Base-by-base conservation (phyloP, 176 grass and related monocot genomes). In the Juncus inflexus region DNA sequence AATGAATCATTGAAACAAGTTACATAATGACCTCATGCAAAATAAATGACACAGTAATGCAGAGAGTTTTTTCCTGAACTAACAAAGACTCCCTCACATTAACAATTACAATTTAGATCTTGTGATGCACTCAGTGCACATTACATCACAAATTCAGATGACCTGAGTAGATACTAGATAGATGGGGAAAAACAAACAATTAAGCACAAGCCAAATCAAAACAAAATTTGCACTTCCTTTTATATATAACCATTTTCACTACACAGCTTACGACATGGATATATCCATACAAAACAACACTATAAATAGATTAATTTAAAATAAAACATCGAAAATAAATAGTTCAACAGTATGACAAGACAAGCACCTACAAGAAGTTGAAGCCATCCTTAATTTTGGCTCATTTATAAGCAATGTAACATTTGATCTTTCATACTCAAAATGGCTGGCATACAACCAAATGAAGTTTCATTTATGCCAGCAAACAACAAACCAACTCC, bases 291-390 rank as follows among this genome's bases (percentile, higher is more conserved):
- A 70, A 16, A 61, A 37, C 15, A 61, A 58, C 67, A 56, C 65
- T 70, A 42, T 41, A 47, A 47, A 70, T 42, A 15, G 56, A 70
- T 42, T 57, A 43, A 59, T 12, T 71, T 41, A 71, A 71, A 47
- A 47, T 6, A 71, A 71, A 19, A 9, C 35, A 71, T 11, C 15
- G 37, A 55, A 58, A 7, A 71, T 71, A n/a, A 59, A 71, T 55
- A 71, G 14, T 58, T 71, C 42, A 71, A 45, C 57, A 71, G 57
- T 71, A 42, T 6, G 41, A 71, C 53, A 9, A 71, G 13, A 71
- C 39, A 41, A 52, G 15, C 9, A 58, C 37, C 67, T 42, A 59
- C 35, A 35, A 59, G 35, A 9, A 61, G n/a, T 61, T 36, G 3
- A 71, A n/a, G 35, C 52, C 39, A 37, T 71, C 3, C 7, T 28